Evolutionary conservation across 805 yeast species (phyloP), one percentile per base, ranked within the genome.

Genomic region (Ogataea philodendri): DNA sequence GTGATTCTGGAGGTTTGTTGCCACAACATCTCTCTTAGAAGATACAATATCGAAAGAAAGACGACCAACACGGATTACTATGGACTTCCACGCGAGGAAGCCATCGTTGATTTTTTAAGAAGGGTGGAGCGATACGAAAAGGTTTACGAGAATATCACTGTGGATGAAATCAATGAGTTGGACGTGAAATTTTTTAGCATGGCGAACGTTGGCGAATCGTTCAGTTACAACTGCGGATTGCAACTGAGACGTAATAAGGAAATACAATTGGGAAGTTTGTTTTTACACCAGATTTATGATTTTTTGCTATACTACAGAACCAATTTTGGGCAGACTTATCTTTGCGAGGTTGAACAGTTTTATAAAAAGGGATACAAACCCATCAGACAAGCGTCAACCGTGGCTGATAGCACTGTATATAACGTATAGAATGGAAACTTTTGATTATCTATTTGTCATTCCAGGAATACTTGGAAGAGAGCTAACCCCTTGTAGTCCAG

Each of bases 31-130:
- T 65, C 65, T 11, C 66, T 78, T 19, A 59, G 79, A 46, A 65
- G 72, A 40, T 82, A 56, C 55, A 82, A 82, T 57, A 77, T 81
- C 35, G 78, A 74, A 48, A 74, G 76, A 33, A 82, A 82, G 55
- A 71, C 87, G 1, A 65, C 62, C 35, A 80, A 79, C 51, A 69
- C 67, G 23, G 89, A 82, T 54, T 82, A 82, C 55, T 60, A 55
- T 35, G 70, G 70, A 30, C 64, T 66, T 45, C 72, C 75, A 27
- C 73, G 76, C 45, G 67, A 67, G 21, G 52, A 52, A 5, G 78
- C 87, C 3, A 69, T 80, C 11, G 45, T 59, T 3, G 88, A 81
- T 60, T 82, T 82, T 50, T 65, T 78, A 26, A 64, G 65, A 33
- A 66, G 89, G 44, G 63, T 80, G 8, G 58, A 65, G 26, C 69